Evolutionary conservation across 805 yeast genomes (phyloP).

Genomic region (Candida namnaoensis): DNA sequence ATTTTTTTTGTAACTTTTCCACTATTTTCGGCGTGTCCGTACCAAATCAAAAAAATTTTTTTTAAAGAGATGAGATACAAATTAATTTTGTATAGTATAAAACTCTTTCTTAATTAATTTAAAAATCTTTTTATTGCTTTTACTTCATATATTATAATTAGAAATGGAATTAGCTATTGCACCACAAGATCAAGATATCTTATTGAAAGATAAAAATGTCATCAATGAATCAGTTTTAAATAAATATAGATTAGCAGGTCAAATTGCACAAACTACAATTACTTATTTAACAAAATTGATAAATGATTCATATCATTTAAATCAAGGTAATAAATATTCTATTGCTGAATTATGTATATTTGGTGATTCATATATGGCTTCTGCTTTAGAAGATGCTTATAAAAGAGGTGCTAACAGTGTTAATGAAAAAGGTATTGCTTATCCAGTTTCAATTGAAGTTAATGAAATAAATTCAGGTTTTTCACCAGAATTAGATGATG

Average conservation of each 20-base stretch:
- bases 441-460: slow-evolving; percentile 84
- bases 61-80: neutral
- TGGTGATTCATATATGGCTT: slow-evolving; percentile 67
- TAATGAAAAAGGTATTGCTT: slow-evolving; percentile 85
- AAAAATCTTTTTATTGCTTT: too few species aligned
- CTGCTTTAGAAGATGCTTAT: slow-evolving; percentile 52
- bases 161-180: slow-evolving; percentile 69
- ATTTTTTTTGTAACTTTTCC: slow-evolving; percentile 18
- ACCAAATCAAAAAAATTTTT: too few species aligned
- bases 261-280: slow-evolving; percentile 77
- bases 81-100: neutral
- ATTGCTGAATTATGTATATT: slow-evolving; percentile 69
- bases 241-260: slow-evolving; percentile 86
- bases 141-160: too few species aligned
- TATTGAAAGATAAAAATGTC: slow-evolving; percentile 65
- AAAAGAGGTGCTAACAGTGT: slow-evolving; percentile 42
- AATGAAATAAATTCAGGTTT: slow-evolving; percentile 73
- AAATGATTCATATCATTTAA: slow-evolving; percentile 64
- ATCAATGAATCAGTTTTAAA: slow-evolving; percentile 55
- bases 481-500: slow-evolving; percentile 78
- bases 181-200: slow-evolving; percentile 63
- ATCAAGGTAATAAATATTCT: slow-evolving; percentile 28
- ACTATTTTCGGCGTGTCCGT: too few species aligned
- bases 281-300: slow-evolving; percentile 57
- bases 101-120: too few species aligned